These are phyloP conservation scores for Tephrocybe rancida DNA, from an alignment of 768 basidiomycete species.

Conservation along the genomic window DNA sequence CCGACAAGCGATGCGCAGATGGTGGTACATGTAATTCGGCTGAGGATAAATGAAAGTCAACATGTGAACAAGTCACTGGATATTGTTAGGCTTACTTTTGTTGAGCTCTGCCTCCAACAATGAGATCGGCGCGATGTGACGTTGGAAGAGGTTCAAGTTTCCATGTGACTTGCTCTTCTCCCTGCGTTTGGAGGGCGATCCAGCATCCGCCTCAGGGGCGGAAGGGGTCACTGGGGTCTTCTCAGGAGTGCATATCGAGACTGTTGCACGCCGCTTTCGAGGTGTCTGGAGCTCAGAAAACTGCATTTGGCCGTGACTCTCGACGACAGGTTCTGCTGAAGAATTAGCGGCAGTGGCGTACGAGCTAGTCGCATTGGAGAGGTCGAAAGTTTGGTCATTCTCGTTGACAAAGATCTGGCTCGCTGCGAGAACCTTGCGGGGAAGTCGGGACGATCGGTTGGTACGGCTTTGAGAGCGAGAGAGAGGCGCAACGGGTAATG, in stretches of 20 bases:
- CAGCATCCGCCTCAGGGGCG: constrained; percentile 35
- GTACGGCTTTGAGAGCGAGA: constrained; percentile 48
- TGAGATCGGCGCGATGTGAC: constrained; percentile 68
- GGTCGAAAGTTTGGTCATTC: constrained; percentile 36
- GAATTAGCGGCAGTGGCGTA: constrained; percentile 30
- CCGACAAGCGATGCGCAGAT: constrained; percentile 59
- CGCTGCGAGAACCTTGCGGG: constrained; percentile 63
- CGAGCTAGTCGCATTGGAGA: constrained; percentile 35
- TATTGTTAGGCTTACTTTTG: constrained; percentile 47
- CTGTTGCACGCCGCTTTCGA: constrained; percentile 61
- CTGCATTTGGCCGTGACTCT: constrained; percentile 27
- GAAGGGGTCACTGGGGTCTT: constrained; percentile 23
- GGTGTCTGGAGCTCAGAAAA: constrained; percentile 43
- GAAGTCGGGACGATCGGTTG: constrained; percentile 54
- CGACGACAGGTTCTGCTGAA: constrained; percentile 19
- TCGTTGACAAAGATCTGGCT: constrained; percentile 70
- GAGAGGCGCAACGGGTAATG: constrained; percentile 63
- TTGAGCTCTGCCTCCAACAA: constrained; percentile 66
- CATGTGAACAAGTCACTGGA: not conserved
- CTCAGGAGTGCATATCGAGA: constrained; percentile 65
- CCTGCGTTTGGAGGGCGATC: constrained; percentile 63
- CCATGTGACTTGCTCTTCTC: constrained; percentile 71
- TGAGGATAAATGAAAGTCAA: constrained; percentile 16
- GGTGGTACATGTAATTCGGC: constrained; percentile 40
- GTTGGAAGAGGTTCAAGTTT: constrained; percentile 58